phyloP scores from a whole-genome alignment of 2,329 filamentous ascomycete genomes.

The Diplodia scrobiculata region DNA sequence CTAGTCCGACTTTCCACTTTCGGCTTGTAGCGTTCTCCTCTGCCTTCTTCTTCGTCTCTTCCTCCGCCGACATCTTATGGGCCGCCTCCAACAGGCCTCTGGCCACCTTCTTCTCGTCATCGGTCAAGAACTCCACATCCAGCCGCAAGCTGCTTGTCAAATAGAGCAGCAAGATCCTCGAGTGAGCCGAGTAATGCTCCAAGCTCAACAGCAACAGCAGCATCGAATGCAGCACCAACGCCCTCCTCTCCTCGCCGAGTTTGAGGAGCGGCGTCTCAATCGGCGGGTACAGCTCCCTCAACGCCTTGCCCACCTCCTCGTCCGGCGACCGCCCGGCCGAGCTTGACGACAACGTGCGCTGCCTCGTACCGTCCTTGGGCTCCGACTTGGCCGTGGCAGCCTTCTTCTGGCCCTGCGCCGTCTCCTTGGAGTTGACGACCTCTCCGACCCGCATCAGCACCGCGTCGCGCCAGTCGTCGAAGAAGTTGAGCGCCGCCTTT shows the following conservation, averaged over 20 bases:
- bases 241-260: conserved; percentile 62
- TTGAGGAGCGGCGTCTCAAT: conserved; percentile 55
- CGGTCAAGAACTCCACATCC: conserved; percentile 63
- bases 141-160: conserved; percentile 71
- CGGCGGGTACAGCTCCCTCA: conserved; percentile 41
- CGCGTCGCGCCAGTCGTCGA: conserved; percentile 76
- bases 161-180: conserved; percentile 69
- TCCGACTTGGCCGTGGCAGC: conserved; percentile 28
- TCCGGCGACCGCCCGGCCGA: conserved; percentile 29
- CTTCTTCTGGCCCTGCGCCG: conserved; percentile 40
- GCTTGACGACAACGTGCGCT: conserved; percentile 30
- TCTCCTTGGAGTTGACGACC: conserved; percentile 53
- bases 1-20: conserved; percentile 84
- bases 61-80: conserved; percentile 67
- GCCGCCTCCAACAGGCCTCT: conserved; percentile 73
- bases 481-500: conserved; percentile 68
- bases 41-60: conserved; percentile 71
- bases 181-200: conserved; percentile 76
- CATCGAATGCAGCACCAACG: conserved; percentile 70
- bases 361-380: conserved; percentile 30
- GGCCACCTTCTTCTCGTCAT: conserved; percentile 75
- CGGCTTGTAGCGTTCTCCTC: conserved; percentile 67
- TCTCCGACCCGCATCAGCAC: conserved; percentile 72
- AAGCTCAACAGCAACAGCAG: conserved; percentile 74
- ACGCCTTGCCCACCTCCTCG: conserved; percentile 37